Evolutionary conservation across 768 basidiomycete genomes (phyloP).

Genomic region (Termitomyces titanicus): DNA sequence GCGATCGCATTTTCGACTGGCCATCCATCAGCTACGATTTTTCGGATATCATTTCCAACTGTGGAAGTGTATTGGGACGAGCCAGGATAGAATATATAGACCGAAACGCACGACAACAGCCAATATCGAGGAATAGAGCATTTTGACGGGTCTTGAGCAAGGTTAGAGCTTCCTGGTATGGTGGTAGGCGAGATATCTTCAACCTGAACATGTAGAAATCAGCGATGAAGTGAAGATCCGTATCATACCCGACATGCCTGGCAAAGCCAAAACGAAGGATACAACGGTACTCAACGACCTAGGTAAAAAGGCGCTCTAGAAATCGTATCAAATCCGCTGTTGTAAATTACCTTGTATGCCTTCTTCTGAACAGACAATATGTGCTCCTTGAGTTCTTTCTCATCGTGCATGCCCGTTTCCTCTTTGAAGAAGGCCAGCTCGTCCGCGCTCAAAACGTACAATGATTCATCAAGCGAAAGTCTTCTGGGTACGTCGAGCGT

Average conservation of each 20-base stretch:
- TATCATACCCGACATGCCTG: constrained; percentile 16
- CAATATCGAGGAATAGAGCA: constrained; percentile 21
- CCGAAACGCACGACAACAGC: constrained; percentile 21
- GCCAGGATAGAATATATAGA: not conserved
- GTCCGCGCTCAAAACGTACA: constrained; percentile 2
- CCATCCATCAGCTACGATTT: constrained; percentile 19
- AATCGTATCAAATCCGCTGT: not conserved
- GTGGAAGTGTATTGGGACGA: not conserved
- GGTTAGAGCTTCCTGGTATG: constrained; percentile 15
- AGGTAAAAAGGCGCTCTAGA: not conserved
- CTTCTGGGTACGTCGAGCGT: too few species aligned
- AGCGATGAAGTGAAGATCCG: not conserved
- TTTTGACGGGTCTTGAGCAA: constrained; percentile 11
- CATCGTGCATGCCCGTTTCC: constrained; percentile 32
- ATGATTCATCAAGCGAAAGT: too few species aligned
- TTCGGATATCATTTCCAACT: constrained; percentile 23
- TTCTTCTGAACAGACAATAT: constrained; percentile 31
- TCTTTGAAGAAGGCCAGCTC: constrained; percentile 31
- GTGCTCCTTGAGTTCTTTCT: constrained; percentile 34
- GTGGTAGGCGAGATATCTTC: constrained; percentile 16
- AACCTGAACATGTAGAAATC: constrained; percentile 6
- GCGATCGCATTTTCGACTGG: constrained; percentile 17
- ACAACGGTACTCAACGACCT: constrained; percentile 34
- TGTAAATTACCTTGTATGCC: constrained; percentile 18
- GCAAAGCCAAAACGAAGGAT: constrained; percentile 32